Percentiles rank a stretch among this genome's conserved stretches.
These are phyloP conservation scores for Juglanconis juglandina DNA, from an alignment of 2,329 filamentous ascomycete species.

Conservation along the genomic window DNA sequence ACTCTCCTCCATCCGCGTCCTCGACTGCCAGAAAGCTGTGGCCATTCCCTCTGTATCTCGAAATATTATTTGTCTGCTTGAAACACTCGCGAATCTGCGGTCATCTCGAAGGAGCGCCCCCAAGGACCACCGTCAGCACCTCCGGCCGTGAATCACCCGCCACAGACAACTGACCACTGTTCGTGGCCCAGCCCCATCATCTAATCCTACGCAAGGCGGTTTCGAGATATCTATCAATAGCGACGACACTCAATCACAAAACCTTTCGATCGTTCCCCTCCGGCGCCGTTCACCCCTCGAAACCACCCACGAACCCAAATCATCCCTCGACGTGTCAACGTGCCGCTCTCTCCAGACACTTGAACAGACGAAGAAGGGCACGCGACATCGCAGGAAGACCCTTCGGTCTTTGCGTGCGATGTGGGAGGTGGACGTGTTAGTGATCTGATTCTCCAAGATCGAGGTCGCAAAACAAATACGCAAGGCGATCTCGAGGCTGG, in stretches of 20 bases:
- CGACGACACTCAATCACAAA: background rate
- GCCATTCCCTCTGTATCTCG: background rate
- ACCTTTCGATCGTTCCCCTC: background rate
- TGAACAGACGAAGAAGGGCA: background rate
- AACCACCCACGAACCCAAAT: slow-evolving; percentile 1
- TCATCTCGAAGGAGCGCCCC: slow-evolving; percentile 9
- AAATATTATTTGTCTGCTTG: background rate
- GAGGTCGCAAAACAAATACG: slow-evolving; percentile 11
- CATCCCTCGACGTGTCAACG: background rate
- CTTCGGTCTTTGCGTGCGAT: slow-evolving; percentile 39
- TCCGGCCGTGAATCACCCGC: slow-evolving; percentile 15
- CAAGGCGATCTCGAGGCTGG: slow-evolving; percentile 4
- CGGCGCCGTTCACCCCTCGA: slow-evolving; percentile 13
- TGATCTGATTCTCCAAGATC: slow-evolving; percentile 29
- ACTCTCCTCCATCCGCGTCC: background rate
- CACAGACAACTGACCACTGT: slow-evolving; percentile 3
- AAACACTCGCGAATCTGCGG: background rate
- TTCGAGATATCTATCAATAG: background rate
- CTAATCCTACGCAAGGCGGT: background rate
- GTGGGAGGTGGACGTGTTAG: slow-evolving; percentile 41
- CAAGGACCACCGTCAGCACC: slow-evolving; percentile 11
- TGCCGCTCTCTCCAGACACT: background rate
- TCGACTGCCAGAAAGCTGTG: background rate
- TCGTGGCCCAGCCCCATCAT: background rate
- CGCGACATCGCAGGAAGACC: slow-evolving; percentile 27